phyloP scores from a whole-genome alignment of 768 basidiomycete species.

The Mrakia hoshinonis region DNA sequence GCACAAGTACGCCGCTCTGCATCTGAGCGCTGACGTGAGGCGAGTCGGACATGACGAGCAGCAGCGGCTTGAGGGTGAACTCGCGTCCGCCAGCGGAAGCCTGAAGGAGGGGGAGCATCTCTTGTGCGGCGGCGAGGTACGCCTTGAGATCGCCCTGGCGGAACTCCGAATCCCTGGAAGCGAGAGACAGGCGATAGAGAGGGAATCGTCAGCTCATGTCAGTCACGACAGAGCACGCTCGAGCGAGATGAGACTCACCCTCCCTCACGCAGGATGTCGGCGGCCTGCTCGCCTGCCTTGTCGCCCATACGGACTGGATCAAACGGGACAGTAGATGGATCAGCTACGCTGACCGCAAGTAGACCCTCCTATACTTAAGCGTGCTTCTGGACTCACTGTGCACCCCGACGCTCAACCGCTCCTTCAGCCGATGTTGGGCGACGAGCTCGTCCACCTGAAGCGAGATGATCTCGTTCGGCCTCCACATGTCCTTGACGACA shows the following conservation, averaged over 20 bases:
- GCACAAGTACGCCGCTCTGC: conserved; percentile 1
- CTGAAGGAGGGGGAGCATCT: not conserved
- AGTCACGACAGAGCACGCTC: no score
- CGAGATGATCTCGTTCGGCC: not conserved
- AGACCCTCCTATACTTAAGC: no score
- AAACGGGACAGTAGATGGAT: not conserved
- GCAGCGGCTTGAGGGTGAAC: not conserved
- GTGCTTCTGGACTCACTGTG: not conserved
- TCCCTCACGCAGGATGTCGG: not conserved
- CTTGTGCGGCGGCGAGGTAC: not conserved
- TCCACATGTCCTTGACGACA: not conserved
- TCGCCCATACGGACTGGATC: conserved; percentile 1
- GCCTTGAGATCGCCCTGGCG: not conserved
- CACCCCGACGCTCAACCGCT: not conserved
- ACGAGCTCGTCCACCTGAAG: not conserved
- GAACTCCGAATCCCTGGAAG: not conserved
- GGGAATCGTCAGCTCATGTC: no score
- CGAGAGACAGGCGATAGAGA: no score
- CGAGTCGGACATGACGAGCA: not conserved
- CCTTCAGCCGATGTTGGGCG: not conserved
- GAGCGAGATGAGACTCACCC: not conserved
- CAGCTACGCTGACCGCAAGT: not conserved
- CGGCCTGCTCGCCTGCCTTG: not conserved
- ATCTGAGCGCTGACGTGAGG: not conserved
- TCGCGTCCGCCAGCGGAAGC: not conserved